Base-by-base conservation (phyloP, 768 basidiomycete genomes). In the Russula brevipes region DNA sequence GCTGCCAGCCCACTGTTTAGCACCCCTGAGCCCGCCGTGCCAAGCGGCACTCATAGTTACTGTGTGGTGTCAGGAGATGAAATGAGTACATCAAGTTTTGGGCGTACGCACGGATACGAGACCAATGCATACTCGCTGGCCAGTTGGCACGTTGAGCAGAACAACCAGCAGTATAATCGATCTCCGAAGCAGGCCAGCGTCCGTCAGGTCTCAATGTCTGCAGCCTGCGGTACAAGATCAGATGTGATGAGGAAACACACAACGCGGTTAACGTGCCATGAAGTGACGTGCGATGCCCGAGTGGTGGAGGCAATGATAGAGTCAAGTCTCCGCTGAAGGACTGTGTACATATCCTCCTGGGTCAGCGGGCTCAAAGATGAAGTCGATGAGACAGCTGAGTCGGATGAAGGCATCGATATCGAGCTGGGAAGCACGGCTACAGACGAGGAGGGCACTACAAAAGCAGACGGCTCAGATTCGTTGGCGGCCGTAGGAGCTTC, bases 81-180 rank as follows among this genome's bases (percentile, higher is more conserved):
- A 31, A 62, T 46, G 9, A 6, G 14, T n/a, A 38, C 0, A 45
- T 38, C 19, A 9, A 30, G 33, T 44, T 58, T n/a, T 39, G 36
- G n/a, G 36, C 41, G 12, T 42, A 66, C 61, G 61, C 62, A 70
- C 72, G 61, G 19, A 72, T 54, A 24, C 73, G 64, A 31, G 42
- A 17, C 71, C 72, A 73, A 36, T 74, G 73, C 14, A 57, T 38
- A 49, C 69, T 63, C 2, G 74, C 74, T 6, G 75, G 75, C 75
- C 75, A 76, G 64, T 76, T 76, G 11, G 75, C 73, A 49, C 75
- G 69, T 62, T 68, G 72, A 31, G 75, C 75, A 24, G 61, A 24
- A 54, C 75, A 76, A 19, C 75, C 75, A 3, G 71, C n/a, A 0
- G 67, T 59, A 55, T 76, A 76, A 59, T 75, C 59, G 16, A 76